These are phyloP conservation scores for Dactylonectria macrodidyma DNA, from an alignment of 2,329 filamentous ascomycete species.

Conservation along the genomic window DNA sequence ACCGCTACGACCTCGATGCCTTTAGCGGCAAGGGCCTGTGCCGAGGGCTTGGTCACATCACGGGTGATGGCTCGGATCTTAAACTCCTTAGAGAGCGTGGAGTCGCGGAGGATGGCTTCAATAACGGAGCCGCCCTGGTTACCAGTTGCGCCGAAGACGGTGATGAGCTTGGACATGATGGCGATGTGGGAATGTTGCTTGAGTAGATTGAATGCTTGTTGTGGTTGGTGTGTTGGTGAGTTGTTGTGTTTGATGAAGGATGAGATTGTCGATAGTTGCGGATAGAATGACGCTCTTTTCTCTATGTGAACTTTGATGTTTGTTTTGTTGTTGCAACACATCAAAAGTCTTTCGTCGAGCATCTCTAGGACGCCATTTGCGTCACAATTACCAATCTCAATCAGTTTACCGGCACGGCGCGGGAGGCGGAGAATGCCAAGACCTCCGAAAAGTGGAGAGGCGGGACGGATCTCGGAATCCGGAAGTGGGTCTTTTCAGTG, in stretches of 20 bases:
- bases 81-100: slow-evolving; percentile 59
- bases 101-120: slow-evolving; percentile 60
- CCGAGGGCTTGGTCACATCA: slow-evolving; percentile 56
- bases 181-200: neutral
- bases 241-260: neutral
- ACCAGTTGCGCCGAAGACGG: slow-evolving; percentile 65
- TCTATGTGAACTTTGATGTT: neutral
- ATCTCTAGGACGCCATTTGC: neutral
- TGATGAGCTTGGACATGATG: slow-evolving; percentile 56
- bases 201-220: neutral
- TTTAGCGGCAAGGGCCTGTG: slow-evolving; percentile 54
- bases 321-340: neutral
- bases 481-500: neutral
- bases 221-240: neutral
- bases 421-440: neutral
- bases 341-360: too few relatives aligned
- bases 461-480: neutral
- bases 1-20: slow-evolving; percentile 61
- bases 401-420: neutral
- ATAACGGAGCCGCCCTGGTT: slow-evolving; percentile 66
- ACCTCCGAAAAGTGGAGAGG: neutral
- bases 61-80: slow-evolving; percentile 64
- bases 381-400: neutral
- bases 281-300: neutral
- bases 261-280: neutral